phyloP scores from a whole-genome alignment of 1,284 basidiomycete species.

The Lignosus rhinocerotis region DNA sequence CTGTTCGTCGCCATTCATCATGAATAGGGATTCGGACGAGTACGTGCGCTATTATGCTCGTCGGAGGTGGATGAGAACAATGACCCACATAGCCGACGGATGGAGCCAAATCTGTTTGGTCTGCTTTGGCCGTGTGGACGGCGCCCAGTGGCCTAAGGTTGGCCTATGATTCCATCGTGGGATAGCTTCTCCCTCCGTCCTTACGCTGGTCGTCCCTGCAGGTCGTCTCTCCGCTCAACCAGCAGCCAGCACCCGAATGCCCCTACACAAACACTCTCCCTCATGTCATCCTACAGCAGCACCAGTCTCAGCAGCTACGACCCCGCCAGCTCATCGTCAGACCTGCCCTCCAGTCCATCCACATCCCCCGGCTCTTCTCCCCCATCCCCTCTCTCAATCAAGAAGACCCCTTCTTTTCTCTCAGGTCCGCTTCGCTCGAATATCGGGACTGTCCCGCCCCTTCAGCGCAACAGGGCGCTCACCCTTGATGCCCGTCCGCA shows the following conservation, averaged over 20 bases:
- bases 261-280: constrained; percentile 1
- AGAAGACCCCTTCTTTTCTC: constrained; percentile 6
- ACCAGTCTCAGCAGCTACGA: constrained; percentile 24
- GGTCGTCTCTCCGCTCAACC: constrained; percentile 3
- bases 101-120: constrained; percentile 9
- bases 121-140: constrained; percentile 20
- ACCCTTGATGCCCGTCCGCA: constrained; percentile 6
- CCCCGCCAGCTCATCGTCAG: constrained; percentile 15
- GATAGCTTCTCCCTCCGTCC: constrained; percentile 5
- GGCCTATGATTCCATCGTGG: constrained; percentile 11
- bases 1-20: not conserved
- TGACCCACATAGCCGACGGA: not conserved
- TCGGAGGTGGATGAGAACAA: not conserved
- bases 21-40: not conserved
- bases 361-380: constrained; percentile 15
- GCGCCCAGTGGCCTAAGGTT: constrained; percentile 2
- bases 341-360: constrained; percentile 16
- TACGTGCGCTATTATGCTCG: not conserved
- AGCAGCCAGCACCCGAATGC: constrained; percentile 9
- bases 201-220: not conserved
- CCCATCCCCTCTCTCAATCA: constrained; percentile 12
- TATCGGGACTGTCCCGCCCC: not conserved
- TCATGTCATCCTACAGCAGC: constrained; percentile 25
- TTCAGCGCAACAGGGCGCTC: constrained; percentile 8
- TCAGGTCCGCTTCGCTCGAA: not conserved